Base-by-base conservation (phyloP, 768 basidiomycete species). In the Tylopilus sp. region DNA sequence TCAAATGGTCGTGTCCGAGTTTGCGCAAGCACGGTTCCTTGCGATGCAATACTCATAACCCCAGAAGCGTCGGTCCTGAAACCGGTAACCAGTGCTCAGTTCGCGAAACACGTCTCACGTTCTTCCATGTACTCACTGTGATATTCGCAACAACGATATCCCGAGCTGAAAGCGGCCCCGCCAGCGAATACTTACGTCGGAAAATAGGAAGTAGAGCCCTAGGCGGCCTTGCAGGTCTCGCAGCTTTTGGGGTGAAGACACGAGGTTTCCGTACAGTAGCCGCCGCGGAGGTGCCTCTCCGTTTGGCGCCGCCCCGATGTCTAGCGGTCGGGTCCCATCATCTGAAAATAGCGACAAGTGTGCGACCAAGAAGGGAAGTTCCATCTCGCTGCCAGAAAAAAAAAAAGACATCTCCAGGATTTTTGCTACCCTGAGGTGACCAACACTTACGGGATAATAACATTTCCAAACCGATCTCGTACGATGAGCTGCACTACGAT, bases 201-300 rank as follows among this genome's bases (percentile, higher is more conserved):
- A 86, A 63, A 95, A 97, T 49, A 93, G 72, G 63, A 97, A 94
- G 69, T 89, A 94, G 41, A 90, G 74, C n/a, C 92, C 88, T 62
- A 78, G 76, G 45, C 86, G 83, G 52, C 90, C 90, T 67, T 89
- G 83, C 34, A 88, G 77, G 68, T 96, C 89, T 56, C 87, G 82
- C 62, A 93, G 74, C 45, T 85, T 80, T 42, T 94, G 85, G 6
- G 91, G 81, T 1, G 88, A 86, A 16, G 92, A 85, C 25, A 95
- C 90, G 26, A 95, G 75, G 56, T 86, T 90, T 43, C 93, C 93
- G 65, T 94, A 92, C 26, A 96, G 75, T 57, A 89, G 73, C 34
- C 84, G 79, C 46, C 80, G 79, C 25, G 81, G 68, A 46, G 76
- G 66, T 52, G 74, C 70, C 53, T 76, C 73, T 58, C 64, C 63